A percentile compares a stretch with the other conserved stretches of the same genome.
Evolutionary conservation across 2,329 filamentous ascomycete genomes (phyloP).

Genomic region (Oidium heveae): DNA sequence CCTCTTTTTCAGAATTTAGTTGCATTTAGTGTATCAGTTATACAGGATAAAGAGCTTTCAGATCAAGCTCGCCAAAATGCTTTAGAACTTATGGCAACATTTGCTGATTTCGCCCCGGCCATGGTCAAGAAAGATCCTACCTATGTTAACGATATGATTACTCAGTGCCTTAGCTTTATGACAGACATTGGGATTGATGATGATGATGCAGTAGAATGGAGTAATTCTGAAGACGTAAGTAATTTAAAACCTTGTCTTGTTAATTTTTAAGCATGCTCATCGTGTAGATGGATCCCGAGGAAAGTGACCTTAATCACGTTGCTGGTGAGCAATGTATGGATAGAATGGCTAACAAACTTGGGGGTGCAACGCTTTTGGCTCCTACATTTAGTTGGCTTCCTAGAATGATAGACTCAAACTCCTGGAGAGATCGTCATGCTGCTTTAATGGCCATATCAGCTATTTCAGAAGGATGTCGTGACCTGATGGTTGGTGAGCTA

Average conservation of each 20-base stretch:
- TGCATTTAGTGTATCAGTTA: constrained; percentile 74
- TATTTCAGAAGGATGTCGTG: constrained; percentile 89
- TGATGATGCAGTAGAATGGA: constrained; percentile 86
- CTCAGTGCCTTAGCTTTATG: constrained; percentile 92
- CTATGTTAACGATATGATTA: constrained; percentile 92
- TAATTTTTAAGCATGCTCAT: constrained; percentile 1
- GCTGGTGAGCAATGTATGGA: constrained; percentile 98
- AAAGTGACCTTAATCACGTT: constrained; percentile 92
- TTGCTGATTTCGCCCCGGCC: constrained; percentile 77
- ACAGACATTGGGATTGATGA: constrained; percentile 88
- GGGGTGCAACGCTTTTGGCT: constrained; percentile 72
- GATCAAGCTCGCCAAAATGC: constrained; percentile 85
- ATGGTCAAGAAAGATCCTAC: constrained; percentile 89
- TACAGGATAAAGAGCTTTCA: constrained; percentile 84
- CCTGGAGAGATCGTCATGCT: constrained; percentile 87
- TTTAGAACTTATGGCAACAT: constrained; percentile 90
- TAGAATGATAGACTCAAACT: constrained; percentile 84
- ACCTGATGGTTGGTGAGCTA: constrained; percentile 84
- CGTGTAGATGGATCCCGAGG: constrained; percentile 60
- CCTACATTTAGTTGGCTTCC: constrained; percentile 95
- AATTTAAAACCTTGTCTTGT: not conserved
- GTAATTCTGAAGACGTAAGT: constrained; percentile 59
- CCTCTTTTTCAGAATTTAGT: constrained; percentile 79
- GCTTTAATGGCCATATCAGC: constrained; percentile 97
- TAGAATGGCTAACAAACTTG: constrained; percentile 84